These are phyloP conservation scores for Aspergillus neoniger DNA, from an alignment of 2,329 filamentous ascomycete genomes.

Conservation along the genomic window DNA sequence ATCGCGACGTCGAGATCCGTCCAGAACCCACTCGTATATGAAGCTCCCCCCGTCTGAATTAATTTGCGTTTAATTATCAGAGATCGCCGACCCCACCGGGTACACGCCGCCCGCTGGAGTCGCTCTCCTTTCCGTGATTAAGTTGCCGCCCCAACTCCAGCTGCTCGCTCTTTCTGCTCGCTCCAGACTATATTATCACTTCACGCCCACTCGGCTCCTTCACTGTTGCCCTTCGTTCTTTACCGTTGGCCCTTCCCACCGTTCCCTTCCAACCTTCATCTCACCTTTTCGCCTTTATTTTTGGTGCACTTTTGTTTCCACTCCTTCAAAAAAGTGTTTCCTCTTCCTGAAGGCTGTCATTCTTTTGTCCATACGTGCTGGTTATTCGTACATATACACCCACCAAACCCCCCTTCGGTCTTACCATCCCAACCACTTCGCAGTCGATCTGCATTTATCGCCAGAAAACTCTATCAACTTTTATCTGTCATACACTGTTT, in stretches of 20 bases:
- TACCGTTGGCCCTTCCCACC: constrained; percentile 12
- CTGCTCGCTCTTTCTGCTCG: background rate
- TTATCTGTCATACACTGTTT: constrained; percentile 3
- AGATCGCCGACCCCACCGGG: constrained; percentile 25
- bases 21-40: constrained; percentile 7
- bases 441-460: constrained; percentile 40
- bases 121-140: constrained; percentile 20
- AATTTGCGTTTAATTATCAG: constrained; percentile 24
- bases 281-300: constrained; percentile 7
- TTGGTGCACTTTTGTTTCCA: constrained; percentile 31
- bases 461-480: constrained; percentile 10
- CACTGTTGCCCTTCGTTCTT: constrained; percentile 23
- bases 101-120: constrained; percentile 12
- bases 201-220: constrained; percentile 9
- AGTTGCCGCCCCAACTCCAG: constrained; percentile 1
- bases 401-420: background rate
- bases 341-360: constrained; percentile 30
- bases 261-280: constrained; percentile 3
- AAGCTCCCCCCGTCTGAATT: constrained; percentile 11
- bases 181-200: constrained; percentile 22
- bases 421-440: constrained; percentile 13
- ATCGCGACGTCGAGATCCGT: constrained; percentile 9
- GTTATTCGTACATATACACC: constrained; percentile 19
- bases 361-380: constrained; percentile 31
- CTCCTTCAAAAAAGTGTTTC: constrained; percentile 35